Evolutionary conservation across 805 yeast genomes (phyloP).

Genomic region (Cyberlindnera mississippiensis): DNA sequence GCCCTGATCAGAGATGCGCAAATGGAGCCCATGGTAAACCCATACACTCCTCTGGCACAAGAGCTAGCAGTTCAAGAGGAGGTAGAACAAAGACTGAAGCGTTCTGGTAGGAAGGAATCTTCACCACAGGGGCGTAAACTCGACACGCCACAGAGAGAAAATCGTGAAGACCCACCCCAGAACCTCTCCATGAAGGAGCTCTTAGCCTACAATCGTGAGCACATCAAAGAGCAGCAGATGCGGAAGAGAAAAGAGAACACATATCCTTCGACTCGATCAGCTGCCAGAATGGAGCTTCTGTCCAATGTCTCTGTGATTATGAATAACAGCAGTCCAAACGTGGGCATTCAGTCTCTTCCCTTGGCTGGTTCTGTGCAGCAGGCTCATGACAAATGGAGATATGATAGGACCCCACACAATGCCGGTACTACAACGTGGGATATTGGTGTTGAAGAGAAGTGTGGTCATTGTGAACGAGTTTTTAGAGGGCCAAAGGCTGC

Average conservation of each 20-base stretch:
- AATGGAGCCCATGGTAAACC: conserved; percentile 10
- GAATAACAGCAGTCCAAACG: conserved; percentile 1
- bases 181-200: conserved; percentile 9
- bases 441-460: conserved; percentile 31
- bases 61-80: conserved; percentile 2
- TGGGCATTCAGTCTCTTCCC: background rate
- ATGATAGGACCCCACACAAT: conserved; percentile 14
- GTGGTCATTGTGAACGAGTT: conserved; percentile 39
- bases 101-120: background rate
- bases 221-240: conserved; percentile 2
- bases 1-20: conserved; percentile 9
- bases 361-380: background rate
- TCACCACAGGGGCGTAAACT: too few species aligned
- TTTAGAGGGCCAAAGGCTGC: conserved; percentile 45
- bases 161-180: too few species aligned
- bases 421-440: conserved; percentile 20
- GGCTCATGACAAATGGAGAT: background rate
- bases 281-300: too few species aligned
- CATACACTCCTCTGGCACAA: conserved; percentile 11
- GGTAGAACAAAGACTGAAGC: background rate
- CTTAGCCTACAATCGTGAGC: conserved; percentile 11
- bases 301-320: background rate
- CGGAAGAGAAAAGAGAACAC: background rate
- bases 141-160: too few species aligned
- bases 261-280: background rate